Base-by-base conservation (phyloP, 2,329 filamentous ascomycete species). In the Colletotrichum sansevieriae region DNA sequence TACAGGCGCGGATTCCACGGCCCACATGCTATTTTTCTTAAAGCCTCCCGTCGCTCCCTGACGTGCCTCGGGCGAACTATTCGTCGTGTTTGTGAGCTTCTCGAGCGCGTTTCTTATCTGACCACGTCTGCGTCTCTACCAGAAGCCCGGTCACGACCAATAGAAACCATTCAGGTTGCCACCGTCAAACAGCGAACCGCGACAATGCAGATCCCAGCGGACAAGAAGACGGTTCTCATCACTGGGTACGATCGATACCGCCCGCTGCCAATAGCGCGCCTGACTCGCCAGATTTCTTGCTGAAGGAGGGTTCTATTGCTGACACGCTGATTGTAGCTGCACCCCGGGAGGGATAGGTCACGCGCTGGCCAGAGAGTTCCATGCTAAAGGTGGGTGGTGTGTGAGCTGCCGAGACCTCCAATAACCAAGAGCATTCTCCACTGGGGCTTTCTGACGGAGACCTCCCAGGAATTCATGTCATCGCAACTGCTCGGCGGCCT, bases 281-380 rank as follows among this genome's bases (percentile, higher is more conserved):
- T 52, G 25, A 59, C 43, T 46, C 41, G 43, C 33, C 29, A 39
- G 7, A 33, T 3, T 7, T 3, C 8, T n/a, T n/a, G 22, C 51
- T 52, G 60, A 18, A 43, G 22, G 44, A 37, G 12, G 62, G 12
- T 37, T 61, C 47, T 39, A 68, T 41, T 37, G 41, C 49, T 33
- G 37, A 51, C 39, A 13, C 4, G 20, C 10, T 55, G 55, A 15
- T 22, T 18, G 22, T 25, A 89, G 87, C 13, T 88, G 87, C 73
- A 84, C 87, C 7, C 85, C 87, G 1, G 87, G 87, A 13, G 87
- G 87, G 35, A 89, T 89, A 66, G 87, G 87, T 44, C 82, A 87
- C 73, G 84, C 83, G 3, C 63, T 89, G 11, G 86, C 83, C 15
- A 73, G 82, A 2, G 85, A 87, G 70, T 89, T 88, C 59, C 83